Base-by-base conservation (phyloP, 495 filamentous ascomycete genomes). In the Hypomontagnella monticulosa region DNA sequence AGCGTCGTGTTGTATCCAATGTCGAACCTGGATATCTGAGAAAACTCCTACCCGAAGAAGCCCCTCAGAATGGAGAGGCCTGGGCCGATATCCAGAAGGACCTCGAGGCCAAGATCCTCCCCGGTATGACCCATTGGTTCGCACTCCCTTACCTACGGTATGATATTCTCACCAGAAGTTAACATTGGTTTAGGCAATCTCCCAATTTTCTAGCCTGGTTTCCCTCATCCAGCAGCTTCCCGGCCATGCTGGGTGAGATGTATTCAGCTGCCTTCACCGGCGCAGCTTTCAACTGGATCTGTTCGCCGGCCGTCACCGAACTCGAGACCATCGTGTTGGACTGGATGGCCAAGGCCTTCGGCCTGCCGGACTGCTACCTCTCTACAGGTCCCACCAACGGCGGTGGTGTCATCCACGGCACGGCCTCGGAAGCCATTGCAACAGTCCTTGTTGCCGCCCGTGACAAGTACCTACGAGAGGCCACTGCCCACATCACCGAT, bases 181-280 rank as follows among this genome's bases (percentile, higher is more conserved):
- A 27, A 27, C 23, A 27, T 27, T 27, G 6, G 23, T 15, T 23
- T 37, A 73, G 71, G 71, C 92, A 97, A 75, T 91, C 88, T 2
- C 95, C 95, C 1, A 94, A 95, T 74, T 99, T 97, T 84, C 91
- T 97, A 85, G 95, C 95, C 34, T 99, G 93, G 85, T 99, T 91
- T 77, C 92, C 95, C 11, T 92, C 93, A 14, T 85, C 84, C 37
- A 88, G 88, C 47, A 89, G 89, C 37, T 97, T 90, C 77, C 93
- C 95, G 0, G 89, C 87, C 43, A 92, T 97, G 73, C 87, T 99
- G 2, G 95, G 93, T 4, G 95, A 99, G 77, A 88, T 99, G 75
- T 99, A 97, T 79, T 90, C 86, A 2, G 86, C 91, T 0, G 90
- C 93, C 3, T 93, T 98, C 73, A 93, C 87, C 6, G 91, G 91